phyloP scores from a whole-genome alignment of 108 stramenopile genomes.

The Nannochloropsis gaditana region DNA sequence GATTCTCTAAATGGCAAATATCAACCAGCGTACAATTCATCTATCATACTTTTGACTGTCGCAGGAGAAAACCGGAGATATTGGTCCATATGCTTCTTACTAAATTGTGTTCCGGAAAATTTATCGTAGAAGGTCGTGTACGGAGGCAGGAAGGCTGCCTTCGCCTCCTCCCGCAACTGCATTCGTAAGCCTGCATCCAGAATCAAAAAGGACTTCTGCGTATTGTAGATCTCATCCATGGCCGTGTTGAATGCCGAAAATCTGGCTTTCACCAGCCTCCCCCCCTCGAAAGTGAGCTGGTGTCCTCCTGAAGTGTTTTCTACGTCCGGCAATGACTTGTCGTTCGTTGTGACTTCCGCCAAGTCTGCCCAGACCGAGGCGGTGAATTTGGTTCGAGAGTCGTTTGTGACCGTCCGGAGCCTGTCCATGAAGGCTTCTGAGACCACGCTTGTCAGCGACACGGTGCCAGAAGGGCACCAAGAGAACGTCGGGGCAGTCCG shows the following conservation, averaged over 20 bases:
- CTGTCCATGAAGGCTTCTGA: not conserved
- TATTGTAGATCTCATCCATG: conserved; percentile 39
- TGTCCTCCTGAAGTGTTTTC: conserved; percentile 7
- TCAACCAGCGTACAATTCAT: conserved; percentile 27
- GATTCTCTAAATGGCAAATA: too few relatives aligned
- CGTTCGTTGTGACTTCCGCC: not conserved
- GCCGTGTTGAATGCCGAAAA: conserved; percentile 33
- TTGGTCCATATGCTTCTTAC: conserved; percentile 47
- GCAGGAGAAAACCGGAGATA: conserved; percentile 40
- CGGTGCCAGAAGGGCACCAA: not conserved
- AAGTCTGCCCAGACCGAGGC: not conserved
- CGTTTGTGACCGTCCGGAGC: not conserved
- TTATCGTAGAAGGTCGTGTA: conserved; percentile 30
- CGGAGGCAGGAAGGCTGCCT: conserved; percentile 21
- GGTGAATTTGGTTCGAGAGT: not conserved
- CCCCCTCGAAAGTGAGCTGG: conserved; percentile 33
- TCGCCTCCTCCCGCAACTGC: conserved; percentile 35
- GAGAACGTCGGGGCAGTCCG: not conserved
- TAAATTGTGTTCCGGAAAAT: conserved; percentile 37
- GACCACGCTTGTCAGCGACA: not conserved
- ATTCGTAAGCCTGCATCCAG: conserved; percentile 23
- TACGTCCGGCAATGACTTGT: not conserved
- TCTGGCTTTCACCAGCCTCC: conserved; percentile 34
- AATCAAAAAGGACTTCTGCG: conserved; percentile 25
- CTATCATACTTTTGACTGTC: conserved; percentile 27